A percentile compares a stretch with the other conserved stretches of the same genome.
Conservation (phyloP, 257 asterid species). For the Gentiana straminea region DNA sequence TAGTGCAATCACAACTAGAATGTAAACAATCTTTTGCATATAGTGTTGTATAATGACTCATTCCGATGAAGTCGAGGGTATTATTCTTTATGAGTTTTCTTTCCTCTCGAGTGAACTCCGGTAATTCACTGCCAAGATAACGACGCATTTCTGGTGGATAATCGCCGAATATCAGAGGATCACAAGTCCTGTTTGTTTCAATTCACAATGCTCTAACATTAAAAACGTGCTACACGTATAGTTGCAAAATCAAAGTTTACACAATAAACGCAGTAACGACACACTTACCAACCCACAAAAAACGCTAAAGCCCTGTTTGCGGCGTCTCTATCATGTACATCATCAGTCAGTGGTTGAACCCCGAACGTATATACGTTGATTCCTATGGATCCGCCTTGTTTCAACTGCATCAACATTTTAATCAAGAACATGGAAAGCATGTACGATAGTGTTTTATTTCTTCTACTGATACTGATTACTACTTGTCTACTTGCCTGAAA, state of each 20-base stretch:
- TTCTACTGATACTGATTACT: neutral
- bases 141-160: constrained; percentile 72
- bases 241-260: too few species aligned
- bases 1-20: constrained; percentile 38
- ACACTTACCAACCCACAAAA: constrained; percentile 56
- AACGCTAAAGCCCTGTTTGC: constrained; percentile 57
- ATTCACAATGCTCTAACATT: too few species aligned
- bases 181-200: constrained; percentile 34
- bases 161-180: constrained; percentile 59
- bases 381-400: constrained; percentile 47
- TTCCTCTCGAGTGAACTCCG: constrained; percentile 51
- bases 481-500: constrained; percentile 37
- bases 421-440: too few species aligned
- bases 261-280: neutral
- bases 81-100: constrained; percentile 26
- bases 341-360: constrained; percentile 44
- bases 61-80: constrained; percentile 61
- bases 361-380: constrained; percentile 32
- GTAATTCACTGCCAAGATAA: constrained; percentile 45
- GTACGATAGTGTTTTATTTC: too few species aligned
- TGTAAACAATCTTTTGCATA: constrained; percentile 67
- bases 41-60: constrained; percentile 59
- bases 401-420: constrained; percentile 14
- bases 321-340: constrained; percentile 42
- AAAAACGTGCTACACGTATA: too few species aligned